Base-by-base conservation (phyloP, 257 asterid species). In the Cruciata laevipes region DNA sequence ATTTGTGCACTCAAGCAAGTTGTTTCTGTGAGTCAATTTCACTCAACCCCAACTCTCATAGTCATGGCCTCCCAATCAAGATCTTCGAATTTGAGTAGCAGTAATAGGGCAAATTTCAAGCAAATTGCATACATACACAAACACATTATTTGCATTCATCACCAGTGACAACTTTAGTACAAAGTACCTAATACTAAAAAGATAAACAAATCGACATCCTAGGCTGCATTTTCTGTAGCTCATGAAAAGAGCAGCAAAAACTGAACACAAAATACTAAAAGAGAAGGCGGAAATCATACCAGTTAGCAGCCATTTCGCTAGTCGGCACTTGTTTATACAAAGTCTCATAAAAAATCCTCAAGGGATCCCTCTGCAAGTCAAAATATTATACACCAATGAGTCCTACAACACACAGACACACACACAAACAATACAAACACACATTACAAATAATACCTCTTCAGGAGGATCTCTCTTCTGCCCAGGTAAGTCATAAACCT, bases 241-340 rank as follows among this genome's bases (percentile, higher is more conserved):
- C 27, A 23, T 7, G 35, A 37, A 27, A 27, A 27, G 2, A 27
- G 30, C 2, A 27, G 30, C 30, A 27, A 27, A 27, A 27, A 27
- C 14, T 12, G 23, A 37, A 67, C 16, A 59, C 42, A 27, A 18
- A 40, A 35, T 24, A 17, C 2, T n/a, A 1, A 25, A 27, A 31
- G 21, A n/a, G 59, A 33, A 24, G 57, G 69, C 21, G 9, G 52
- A 49, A 2, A 37, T 40, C 84, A 61, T 73, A 89, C 99, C 99
- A 93, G 62, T 79, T 73, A 63, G 95, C 87, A 21, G 97, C 99
- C 94, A 93, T 83, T 38, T 93, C 95, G 79, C 99, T 93, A 1
- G 42, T 60, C 56, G 99, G 95, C 65, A 85, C 86, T 85, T 93
- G 97, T 67, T 83, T 37, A 75, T 83, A 70, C 75, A 90, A 78